Evolutionary conservation across 2,329 filamentous ascomycete species (phyloP).

Genomic region (Chrysosporium keratinophilum): DNA sequence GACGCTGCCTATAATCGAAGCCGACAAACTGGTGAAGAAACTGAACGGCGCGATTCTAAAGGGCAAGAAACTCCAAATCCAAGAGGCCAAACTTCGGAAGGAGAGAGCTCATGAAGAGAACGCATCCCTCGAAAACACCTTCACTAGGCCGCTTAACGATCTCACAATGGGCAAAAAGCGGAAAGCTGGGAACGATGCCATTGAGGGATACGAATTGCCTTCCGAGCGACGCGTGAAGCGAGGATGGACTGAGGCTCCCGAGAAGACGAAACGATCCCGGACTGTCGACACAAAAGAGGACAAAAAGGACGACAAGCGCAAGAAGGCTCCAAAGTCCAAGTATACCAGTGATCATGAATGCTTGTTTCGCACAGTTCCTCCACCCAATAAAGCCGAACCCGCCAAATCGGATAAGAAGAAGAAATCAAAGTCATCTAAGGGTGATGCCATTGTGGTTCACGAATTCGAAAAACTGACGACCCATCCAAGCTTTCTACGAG

Average conservation of each 20-base stretch:
- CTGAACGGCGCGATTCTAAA: slow-evolving; percentile 77
- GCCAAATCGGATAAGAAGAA: slow-evolving; percentile 35
- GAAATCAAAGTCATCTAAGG: slow-evolving; percentile 50
- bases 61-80: slow-evolving; percentile 73
- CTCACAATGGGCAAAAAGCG: slow-evolving; percentile 40
- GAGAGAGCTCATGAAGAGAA: slow-evolving; percentile 14
- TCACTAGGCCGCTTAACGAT: slow-evolving; percentile 28
- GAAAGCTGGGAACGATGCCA: slow-evolving; percentile 44
- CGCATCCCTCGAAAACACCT: slow-evolving; percentile 23
- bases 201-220: slow-evolving; percentile 62
- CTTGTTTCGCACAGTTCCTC: slow-evolving; percentile 70
- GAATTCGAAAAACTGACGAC: slow-evolving; percentile 82
- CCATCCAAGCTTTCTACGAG: slow-evolving; percentile 70
- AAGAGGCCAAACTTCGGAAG: slow-evolving; percentile 55
- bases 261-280: slow-evolving; percentile 34
- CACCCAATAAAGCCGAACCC: slow-evolving; percentile 44
- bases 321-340: slow-evolving; percentile 55
- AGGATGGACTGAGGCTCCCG: slow-evolving; percentile 64
- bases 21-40: slow-evolving; percentile 84
- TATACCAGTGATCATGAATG: slow-evolving; percentile 73
- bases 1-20: slow-evolving; percentile 68
- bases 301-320: slow-evolving; percentile 46
- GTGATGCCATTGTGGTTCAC: slow-evolving; percentile 61
- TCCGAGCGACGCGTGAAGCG: slow-evolving; percentile 71
- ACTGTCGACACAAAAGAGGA: slow-evolving; percentile 40